Base-by-base conservation (phyloP, 1,139 yeast genomes). In the Pichia sp. region DNA sequence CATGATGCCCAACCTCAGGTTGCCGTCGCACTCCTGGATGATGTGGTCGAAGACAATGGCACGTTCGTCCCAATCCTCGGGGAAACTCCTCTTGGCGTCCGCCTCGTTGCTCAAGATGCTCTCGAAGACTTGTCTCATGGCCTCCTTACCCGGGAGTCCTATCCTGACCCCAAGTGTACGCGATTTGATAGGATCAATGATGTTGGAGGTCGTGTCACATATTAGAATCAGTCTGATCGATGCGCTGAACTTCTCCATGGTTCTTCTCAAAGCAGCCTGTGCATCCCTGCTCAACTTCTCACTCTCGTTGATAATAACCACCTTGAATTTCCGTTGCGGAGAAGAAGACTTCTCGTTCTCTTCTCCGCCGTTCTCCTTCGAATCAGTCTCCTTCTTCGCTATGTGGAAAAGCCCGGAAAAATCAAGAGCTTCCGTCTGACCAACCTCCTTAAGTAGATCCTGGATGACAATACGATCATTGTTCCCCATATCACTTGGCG, bases 401-500 rank as follows among this genome's bases (percentile, higher is more conserved):
- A 50, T 46, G 36, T 55, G 55, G 20, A 62, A 51, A 31, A 67
- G 48, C 49, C 81, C 81, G 34, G 79, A 69, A 61, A 85, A 80
- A 66, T 92, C 97, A 30, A 93, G 92, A 66, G 92, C 97, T 66
- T 92, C 97, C 10, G 95, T 88, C 62, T 92, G 96, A 1, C 98
- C 99, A 52, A 93, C 84, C 61, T 93, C 98, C 68, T 93, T 93
- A 63, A 93, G 78, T 60, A 95, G 75, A 66, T 93, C 97, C 69
- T 93, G 98, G 62, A 93, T 91, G 24, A 95, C 97, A 53, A 93
- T 87, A 59, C 98, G 78, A 70, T 93, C 99, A 67, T 90, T 90
- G 69, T 87, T 90, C 5, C 98, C 98, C 86, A 92, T 86, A 71
- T 93, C 99, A 57, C 95, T 84, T 2, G 99, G 99, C 2, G 99